Base-by-base conservation (phyloP, 1,284 basidiomycete genomes). In the Lignosus rhinocerotis region DNA sequence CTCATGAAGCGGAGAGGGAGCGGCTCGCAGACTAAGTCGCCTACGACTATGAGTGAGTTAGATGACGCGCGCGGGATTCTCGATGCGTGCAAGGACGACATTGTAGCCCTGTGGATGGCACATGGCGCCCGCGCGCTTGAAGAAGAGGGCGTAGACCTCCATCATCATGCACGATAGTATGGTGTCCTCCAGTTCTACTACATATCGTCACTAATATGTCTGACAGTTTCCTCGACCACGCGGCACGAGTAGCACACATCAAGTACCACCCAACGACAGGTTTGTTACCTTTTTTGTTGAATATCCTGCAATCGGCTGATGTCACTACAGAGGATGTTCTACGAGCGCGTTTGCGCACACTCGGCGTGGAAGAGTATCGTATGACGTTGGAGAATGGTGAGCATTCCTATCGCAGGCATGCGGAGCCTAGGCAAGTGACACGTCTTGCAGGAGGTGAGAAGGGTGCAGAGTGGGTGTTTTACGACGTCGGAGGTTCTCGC, bases 331-430 rank as follows among this genome's bases (percentile, higher is more conserved):
- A 80, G 43, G 86, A 89, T 63, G 80, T 89, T 48, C 73, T 89
- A 30, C 82, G 82, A 43, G 85, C 86, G 17, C 78, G 86, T 33
- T 75, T 88, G 31, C 78, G 80, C n/a, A 89, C 87, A 0, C 72
- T 84, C 19, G 85, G 86, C 2, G 82, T 86, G 1, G 84, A 86
- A 65, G 84, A 87, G 67, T 82, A 87, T 61, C 76, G 74, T 2
- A 78, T 88, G 55, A 70, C 74, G 0, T 73, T 85, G 67, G 85
- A 87, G 70, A 74, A 71, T 21, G 71, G 80, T 79, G 54, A 38
- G 68, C 25, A 25, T 33, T 34, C 9, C 31, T 21, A 30, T 10
- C 25, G 38, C 14, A 55, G 8, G 19, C 38, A 11, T 14, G 11
- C 12, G 14, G 7, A 6, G 17, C 7, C 5, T 34, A 16, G 33